These are phyloP conservation scores for Zymoseptoria ardabiliae DNA, from an alignment of 2,329 filamentous ascomycete species.

Conservation along the genomic window DNA sequence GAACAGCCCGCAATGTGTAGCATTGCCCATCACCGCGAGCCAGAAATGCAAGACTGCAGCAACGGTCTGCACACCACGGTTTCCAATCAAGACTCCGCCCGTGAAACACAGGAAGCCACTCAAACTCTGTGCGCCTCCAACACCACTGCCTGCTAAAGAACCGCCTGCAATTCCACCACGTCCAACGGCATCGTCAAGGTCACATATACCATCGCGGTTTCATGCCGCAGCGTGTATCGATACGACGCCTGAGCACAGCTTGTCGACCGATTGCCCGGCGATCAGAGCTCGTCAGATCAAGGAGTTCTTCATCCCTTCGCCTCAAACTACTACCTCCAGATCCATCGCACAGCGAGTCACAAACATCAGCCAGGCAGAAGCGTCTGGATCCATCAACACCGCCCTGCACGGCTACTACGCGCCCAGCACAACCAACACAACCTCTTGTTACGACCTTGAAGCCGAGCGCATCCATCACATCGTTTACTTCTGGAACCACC, in stretches of 20 bases:
- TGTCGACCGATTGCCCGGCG: background rate
- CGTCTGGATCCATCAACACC: background rate
- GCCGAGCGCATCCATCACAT: constrained; percentile 8
- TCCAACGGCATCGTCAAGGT: background rate
- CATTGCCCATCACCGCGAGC: background rate
- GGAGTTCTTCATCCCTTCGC: background rate
- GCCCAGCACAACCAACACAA: background rate
- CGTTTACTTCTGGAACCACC: constrained; percentile 11
- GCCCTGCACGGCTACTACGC: constrained; percentile 1
- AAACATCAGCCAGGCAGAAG: background rate
- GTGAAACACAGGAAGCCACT: background rate
- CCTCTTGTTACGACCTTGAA: background rate
- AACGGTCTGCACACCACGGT: background rate
- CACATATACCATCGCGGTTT: background rate
- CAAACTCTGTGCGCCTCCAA: background rate
- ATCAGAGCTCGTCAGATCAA: background rate
- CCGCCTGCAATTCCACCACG: background rate
- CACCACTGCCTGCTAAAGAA: background rate
- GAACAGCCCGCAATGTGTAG: background rate
- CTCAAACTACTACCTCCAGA: background rate
- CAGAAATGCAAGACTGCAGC: background rate
- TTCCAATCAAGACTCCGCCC: background rate
- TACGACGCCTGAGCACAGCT: background rate
- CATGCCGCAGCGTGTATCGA: background rate
- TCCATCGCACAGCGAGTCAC: constrained; percentile 1